Base-by-base conservation (phyloP, 768 basidiomycete genomes). In the Dictyophora rubrovolvata region DNA sequence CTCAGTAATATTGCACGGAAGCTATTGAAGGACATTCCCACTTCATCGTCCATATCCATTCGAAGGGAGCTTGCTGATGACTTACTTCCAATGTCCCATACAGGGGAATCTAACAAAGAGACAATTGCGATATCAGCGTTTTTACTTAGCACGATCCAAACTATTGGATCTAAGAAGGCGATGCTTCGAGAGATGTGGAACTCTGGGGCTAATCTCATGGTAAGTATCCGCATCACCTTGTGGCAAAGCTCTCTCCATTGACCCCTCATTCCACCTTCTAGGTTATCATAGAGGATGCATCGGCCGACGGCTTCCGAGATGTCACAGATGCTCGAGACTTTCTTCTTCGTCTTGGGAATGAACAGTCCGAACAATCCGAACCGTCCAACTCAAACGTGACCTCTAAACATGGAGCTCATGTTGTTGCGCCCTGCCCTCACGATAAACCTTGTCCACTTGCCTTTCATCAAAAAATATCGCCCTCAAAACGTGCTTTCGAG, bases 391-490 rank as follows among this genome's bases (percentile, higher is more conserved):
- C 28, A 8, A 16, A 22, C 50, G 4, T 42, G 16, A 54, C 37
- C 2, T 50, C 54, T 49, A 63, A 76, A 55, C 70, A 72, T 48
- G 90, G 89, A 12, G 81, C 81, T 28, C 88, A 93, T 72, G 87
- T 94, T n/a, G 74, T 94, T 53, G 93, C 93, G 55, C 93, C 93
- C 28, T 98, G 95, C 67, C 91, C 95, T 12, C 95, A 98, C 66
- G 94, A 98, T 67, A 77, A 78, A 21, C 74, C 75, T 48, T 97
- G 95, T 69, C 94, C 95, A 1, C 72, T 97, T 6, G 56, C 49
- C 5, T 20, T 53, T 1, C 54, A 56, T 34, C 60, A 47, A 42
- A 34, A 53, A 35, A 53, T 35, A 20, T 18, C 66, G 65, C 16
- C 56, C 54, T 17, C 23, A 77, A 12, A 69, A 68, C 1, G 54